Percentiles rank a stretch among this genome's conserved stretches.
Evolutionary conservation across 768 basidiomycete genomes (phyloP).

Genomic region (Omphalotus guepiniiformis): DNA sequence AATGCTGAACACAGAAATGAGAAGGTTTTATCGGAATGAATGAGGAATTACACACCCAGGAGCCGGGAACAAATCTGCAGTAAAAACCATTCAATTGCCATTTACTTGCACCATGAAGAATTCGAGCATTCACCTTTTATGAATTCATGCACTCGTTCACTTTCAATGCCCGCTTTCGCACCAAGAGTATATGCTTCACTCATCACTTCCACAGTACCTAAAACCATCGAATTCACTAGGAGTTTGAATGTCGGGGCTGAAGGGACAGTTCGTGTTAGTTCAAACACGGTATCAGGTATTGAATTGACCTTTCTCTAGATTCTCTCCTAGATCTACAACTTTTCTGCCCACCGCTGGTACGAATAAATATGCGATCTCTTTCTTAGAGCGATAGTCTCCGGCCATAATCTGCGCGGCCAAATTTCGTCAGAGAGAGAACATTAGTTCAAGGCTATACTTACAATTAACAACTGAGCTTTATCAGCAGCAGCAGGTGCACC

Average conservation of each 20-base stretch:
- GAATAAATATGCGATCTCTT: slow-evolving; percentile 70
- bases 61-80: slow-evolving; percentile 64
- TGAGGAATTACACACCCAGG: slow-evolving; percentile 39
- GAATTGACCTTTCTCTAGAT: slow-evolving; percentile 70
- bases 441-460: not conserved
- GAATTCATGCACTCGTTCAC: slow-evolving; percentile 49
- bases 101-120: slow-evolving; percentile 1
- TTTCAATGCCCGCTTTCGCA: slow-evolving; percentile 68
- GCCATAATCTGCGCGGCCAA: slow-evolving; percentile 44
- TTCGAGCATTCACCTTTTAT: slow-evolving; percentile 46
- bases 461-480: slow-evolving; percentile 59
- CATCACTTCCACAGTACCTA: slow-evolving; percentile 74
- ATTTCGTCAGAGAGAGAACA: not conserved
- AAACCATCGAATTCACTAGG: slow-evolving; percentile 74
- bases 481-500: slow-evolving; percentile 67
- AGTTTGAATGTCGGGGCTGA: slow-evolving; percentile 70
- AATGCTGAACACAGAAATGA: slow-evolving; percentile 30
- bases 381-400: slow-evolving; percentile 79
- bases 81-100: slow-evolving; percentile 10
- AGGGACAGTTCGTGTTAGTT: not conserved
- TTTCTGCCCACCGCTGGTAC: slow-evolving; percentile 78
- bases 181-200: slow-evolving; percentile 83
- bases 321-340: slow-evolving; percentile 76
- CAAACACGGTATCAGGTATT: not conserved
- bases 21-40: not conserved